Conservation (phyloP, 257 asterid species). For the Penstemon eatonii region DNA sequence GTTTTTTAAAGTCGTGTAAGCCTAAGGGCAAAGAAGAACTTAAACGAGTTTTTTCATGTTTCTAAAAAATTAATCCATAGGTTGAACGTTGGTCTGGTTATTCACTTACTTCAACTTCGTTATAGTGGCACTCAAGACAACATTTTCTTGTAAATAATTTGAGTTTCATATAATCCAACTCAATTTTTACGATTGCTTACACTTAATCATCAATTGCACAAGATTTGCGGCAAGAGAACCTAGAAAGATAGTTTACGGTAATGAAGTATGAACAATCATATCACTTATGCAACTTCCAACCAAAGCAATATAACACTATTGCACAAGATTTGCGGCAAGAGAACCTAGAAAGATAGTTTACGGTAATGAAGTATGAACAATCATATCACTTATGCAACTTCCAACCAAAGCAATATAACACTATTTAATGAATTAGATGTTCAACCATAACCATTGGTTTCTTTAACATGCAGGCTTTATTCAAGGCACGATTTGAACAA, state of each 20-base stretch:
- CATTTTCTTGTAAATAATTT: neutral
- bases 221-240: neutral
- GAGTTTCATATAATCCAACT: neutral
- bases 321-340: neutral
- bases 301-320: neutral
- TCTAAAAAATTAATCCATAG: too few relatives aligned
- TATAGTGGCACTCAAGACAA: neutral
- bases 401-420: neutral
- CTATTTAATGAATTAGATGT: conserved; percentile 7
- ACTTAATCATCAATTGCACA: neutral
- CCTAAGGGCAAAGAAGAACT: too few relatives aligned
- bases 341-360: neutral
- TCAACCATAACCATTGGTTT: conserved; percentile 15
- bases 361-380: neutral
- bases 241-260: neutral
- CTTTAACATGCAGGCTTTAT: conserved; percentile 66
- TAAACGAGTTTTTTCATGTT: too few relatives aligned
- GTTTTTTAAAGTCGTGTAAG: too few relatives aligned
- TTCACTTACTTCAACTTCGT: too few relatives aligned
- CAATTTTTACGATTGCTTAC: neutral
- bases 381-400: conserved; percentile 6
- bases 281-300: conserved; percentile 8
- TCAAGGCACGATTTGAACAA: conserved; percentile 95
- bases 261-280: neutral
- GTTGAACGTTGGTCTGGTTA: too few relatives aligned